phyloP scores from a whole-genome alignment of 208 protist genomes.

The Leishmania major region DNA sequence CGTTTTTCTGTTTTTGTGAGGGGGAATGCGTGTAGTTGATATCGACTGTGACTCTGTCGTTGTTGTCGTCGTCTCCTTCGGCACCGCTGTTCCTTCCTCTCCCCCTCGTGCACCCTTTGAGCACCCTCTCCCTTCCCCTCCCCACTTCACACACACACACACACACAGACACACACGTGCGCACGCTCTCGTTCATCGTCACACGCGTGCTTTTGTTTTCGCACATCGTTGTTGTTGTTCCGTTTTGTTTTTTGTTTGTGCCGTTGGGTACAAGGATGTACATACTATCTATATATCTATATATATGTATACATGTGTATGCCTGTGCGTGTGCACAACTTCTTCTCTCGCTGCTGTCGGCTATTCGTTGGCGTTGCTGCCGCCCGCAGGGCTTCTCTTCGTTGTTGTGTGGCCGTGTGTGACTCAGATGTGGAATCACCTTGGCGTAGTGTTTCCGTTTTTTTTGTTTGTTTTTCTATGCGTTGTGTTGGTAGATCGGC shows the following conservation, averaged over 20 bases:
- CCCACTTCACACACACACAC: not conserved
- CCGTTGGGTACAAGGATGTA: too few relatives aligned
- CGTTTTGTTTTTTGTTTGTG: too few relatives aligned
- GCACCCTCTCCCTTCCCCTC: not conserved
- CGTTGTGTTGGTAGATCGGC: not conserved
- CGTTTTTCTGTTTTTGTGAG: too few relatives aligned
- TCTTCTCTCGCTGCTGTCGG: not conserved
- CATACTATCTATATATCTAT: not conserved
- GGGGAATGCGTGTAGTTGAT: too few relatives aligned
- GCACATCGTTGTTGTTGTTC: not conserved
- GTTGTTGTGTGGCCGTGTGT: not conserved
- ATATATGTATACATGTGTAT: not conserved
- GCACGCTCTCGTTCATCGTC: not conserved
- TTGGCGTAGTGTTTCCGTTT: not conserved
- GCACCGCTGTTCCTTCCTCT: too few relatives aligned
- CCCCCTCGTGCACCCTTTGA: not conserved
- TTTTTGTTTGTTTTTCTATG: not conserved
- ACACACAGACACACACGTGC: not conserved
- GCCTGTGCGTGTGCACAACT: not conserved
- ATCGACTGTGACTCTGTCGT: too few relatives aligned
- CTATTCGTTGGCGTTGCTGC: not conserved
- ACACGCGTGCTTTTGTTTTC: not conserved
- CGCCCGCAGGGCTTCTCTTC: not conserved
- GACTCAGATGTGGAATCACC: not conserved
- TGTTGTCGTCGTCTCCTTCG: too few relatives aligned